These are phyloP conservation scores for Citrus mangshanensis DNA, from an alignment of 345 rosid genomes.

Conservation along the genomic window DNA sequence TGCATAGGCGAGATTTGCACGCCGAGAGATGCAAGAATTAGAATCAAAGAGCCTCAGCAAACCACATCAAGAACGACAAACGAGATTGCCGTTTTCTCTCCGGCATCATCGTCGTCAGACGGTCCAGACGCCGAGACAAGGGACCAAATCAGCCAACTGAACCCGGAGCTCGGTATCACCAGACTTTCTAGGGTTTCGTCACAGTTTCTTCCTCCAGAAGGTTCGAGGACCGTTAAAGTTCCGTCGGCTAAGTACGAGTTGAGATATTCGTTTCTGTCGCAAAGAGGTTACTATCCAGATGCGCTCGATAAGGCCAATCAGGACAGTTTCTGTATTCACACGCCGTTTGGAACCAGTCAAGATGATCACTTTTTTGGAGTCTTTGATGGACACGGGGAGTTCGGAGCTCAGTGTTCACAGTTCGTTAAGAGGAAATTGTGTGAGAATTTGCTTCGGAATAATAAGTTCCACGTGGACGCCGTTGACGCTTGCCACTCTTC, in stretches of 20 bases:
- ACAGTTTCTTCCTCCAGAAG: slow-evolving; percentile 89
- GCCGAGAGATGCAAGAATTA: slow-evolving; percentile 56
- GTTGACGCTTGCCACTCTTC: slow-evolving; percentile 76
- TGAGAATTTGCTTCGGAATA: slow-evolving; percentile 76
- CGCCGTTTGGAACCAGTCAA: slow-evolving; percentile 68
- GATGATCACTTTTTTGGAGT: slow-evolving; percentile 90
- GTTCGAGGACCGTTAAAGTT: slow-evolving; percentile 62
- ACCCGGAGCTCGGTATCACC: slow-evolving; percentile 65
- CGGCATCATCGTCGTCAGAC: slow-evolving; percentile 36
- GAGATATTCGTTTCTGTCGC: slow-evolving; percentile 75
- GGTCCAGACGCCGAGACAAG: slow-evolving; percentile 42
- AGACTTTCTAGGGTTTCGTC: slow-evolving; percentile 89
- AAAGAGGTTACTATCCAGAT: slow-evolving; percentile 94
- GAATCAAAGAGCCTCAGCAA: slow-evolving; percentile 32
- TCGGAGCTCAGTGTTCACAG: slow-evolving; percentile 90
- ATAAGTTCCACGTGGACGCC: slow-evolving; percentile 59
- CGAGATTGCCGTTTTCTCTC: slow-evolving; percentile 57
- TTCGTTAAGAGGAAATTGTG: slow-evolving; percentile 73
- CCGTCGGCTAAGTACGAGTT: slow-evolving; percentile 63
- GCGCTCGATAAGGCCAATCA: slow-evolving; percentile 96
- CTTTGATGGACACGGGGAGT: slow-evolving; percentile 98
- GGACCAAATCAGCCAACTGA: slow-evolving; percentile 50
- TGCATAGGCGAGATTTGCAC: slow-evolving; percentile 90
- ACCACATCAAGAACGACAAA: slow-evolving; percentile 15
- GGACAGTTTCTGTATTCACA: slow-evolving; percentile 93